Conservation (phyloP, 148 eudicot genomes). For the Talinum fruticosum region DNA sequence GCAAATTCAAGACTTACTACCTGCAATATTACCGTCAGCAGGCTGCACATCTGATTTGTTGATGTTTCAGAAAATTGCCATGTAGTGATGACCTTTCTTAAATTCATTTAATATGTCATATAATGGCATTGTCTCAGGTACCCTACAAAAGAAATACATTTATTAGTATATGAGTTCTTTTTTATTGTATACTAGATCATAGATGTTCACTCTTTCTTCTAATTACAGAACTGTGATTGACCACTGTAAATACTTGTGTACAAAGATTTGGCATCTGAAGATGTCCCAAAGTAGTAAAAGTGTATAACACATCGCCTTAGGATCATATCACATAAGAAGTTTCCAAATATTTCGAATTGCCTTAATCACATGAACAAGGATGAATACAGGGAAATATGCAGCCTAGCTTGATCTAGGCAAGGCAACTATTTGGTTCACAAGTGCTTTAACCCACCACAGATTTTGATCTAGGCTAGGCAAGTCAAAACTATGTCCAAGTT, state of each 20-base stretch:
- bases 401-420: neutral
- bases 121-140: too few species aligned
- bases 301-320: too few species aligned
- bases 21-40: constrained; percentile 28
- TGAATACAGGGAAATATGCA: neutral
- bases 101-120: constrained; percentile 94
- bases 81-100: constrained; percentile 94
- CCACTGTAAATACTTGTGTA: neutral
- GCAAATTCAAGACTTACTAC: constrained; percentile 31
- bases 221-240: too few species aligned
- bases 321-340: too few species aligned
- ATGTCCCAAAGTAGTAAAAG: too few species aligned
- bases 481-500: neutral
- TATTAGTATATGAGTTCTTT: too few species aligned
- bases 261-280: too few species aligned
- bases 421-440: too few species aligned
- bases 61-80: constrained; percentile 76
- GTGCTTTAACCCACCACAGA: too few species aligned
- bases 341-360: too few species aligned
- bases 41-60: constrained; percentile 31
- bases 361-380: constrained; percentile 6
- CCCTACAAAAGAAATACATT: constrained; percentile 11
- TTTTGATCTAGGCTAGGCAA: too few species aligned
- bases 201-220: neutral
- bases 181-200: neutral